A percentile compares a stretch with the other conserved stretches of the same genome.
Evolutionary conservation across 1,284 basidiomycete species (phyloP).

Genomic region (Sanghuangporus sanghuang): DNA sequence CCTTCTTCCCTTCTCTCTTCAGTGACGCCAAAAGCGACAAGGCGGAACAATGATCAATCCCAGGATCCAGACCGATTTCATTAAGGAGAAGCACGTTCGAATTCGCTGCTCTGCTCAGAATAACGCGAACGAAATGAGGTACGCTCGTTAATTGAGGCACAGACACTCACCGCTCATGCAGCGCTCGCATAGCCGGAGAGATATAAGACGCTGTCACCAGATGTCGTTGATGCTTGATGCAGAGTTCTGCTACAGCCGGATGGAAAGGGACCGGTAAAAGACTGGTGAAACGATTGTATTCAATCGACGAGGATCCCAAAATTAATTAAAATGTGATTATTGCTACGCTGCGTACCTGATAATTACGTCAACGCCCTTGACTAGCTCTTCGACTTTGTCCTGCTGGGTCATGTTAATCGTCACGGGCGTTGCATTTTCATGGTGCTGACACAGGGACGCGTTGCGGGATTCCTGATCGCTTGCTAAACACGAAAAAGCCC

Average conservation of each 20-base stretch:
- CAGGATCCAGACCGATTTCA: slow-evolving; percentile 93
- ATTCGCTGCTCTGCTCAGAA: slow-evolving; percentile 49
- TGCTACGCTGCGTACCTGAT: slow-evolving; percentile 46
- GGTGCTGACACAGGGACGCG: slow-evolving; percentile 43
- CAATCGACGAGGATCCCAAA: background rate
- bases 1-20: slow-evolving; percentile 51
- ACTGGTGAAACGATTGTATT: slow-evolving; percentile 33
- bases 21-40: slow-evolving; percentile 67
- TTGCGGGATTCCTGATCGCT: slow-evolving; percentile 70
- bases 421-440: slow-evolving; percentile 54
- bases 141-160: background rate
- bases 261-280: slow-evolving; percentile 81
- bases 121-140: background rate
- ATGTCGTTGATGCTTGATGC: slow-evolving; percentile 71
- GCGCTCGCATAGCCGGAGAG: slow-evolving; percentile 70
- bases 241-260: slow-evolving; percentile 67
- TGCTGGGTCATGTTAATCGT: slow-evolving; percentile 50
- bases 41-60: slow-evolving; percentile 93
- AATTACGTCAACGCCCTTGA: slow-evolving; percentile 58
- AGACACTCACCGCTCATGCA: slow-evolving; percentile 58
- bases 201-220: slow-evolving; percentile 93
- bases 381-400: slow-evolving; percentile 42
- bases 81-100: slow-evolving; percentile 79
- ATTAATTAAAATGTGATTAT: slow-evolving; percentile 30
- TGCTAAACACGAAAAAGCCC: slow-evolving; percentile 37